These are phyloP conservation scores for Sparassis latifolia DNA, from an alignment of 1,284 basidiomycete genomes.

Conservation along the genomic window DNA sequence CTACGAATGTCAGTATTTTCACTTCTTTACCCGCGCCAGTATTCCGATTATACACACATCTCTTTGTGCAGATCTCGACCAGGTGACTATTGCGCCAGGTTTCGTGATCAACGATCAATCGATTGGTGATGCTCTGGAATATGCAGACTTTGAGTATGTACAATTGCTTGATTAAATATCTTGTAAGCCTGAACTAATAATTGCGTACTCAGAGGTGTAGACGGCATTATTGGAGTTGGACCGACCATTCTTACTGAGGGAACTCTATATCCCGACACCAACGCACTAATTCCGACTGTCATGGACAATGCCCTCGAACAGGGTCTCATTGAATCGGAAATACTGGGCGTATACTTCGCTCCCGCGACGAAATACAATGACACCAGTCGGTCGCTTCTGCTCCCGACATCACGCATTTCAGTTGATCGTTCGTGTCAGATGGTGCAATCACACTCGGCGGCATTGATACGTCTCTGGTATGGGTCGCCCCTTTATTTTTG, in stretches of 20 bases:
- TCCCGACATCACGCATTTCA: constrained; percentile 19
- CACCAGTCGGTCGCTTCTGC: constrained; percentile 1
- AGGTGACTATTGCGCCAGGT: constrained; percentile 34
- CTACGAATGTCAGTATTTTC: constrained; percentile 28
- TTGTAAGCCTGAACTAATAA: not conserved
- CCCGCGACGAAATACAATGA: constrained; percentile 25
- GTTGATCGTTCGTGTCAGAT: constrained; percentile 15
- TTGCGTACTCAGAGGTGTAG: constrained; percentile 30
- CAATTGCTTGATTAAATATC: constrained; percentile 40
- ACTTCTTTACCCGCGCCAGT: not conserved
- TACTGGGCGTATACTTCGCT: constrained; percentile 45
- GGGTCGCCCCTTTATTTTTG: not conserved
- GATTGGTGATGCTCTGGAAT: constrained; percentile 42
- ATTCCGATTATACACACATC: constrained; percentile 29
- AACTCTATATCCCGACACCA: constrained; percentile 19
- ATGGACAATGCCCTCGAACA: constrained; percentile 33
- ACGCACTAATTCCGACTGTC: constrained; percentile 27
- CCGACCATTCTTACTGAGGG: constrained; percentile 43
- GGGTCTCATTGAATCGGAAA: constrained; percentile 34
- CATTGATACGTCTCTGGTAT: constrained; percentile 34
- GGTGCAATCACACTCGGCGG: constrained; percentile 49
- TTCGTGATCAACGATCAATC: constrained; percentile 43
- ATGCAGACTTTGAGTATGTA: constrained; percentile 32
- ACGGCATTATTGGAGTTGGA: constrained; percentile 53
- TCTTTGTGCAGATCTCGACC: constrained; percentile 32